Percentiles rank a stretch among this genome's conserved stretches.
Evolutionary conservation across 2,329 filamentous ascomycete genomes (phyloP).

Genomic region (Colletotrichum phormii): DNA sequence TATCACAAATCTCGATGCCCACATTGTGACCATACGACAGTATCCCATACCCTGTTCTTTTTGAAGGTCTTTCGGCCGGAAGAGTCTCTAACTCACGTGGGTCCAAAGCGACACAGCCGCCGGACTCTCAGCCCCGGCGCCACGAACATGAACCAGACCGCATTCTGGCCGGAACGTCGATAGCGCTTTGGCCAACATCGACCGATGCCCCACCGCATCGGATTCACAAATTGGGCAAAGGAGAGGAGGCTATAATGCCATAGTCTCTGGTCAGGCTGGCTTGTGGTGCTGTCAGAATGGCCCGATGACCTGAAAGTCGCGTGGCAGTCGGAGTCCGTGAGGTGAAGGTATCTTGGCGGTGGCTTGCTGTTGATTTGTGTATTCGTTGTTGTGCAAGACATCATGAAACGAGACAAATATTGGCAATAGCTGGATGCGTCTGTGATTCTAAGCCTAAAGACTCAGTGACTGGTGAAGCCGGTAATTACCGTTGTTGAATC

Average conservation of each 20-base stretch:
- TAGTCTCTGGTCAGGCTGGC: slow-evolving; percentile 2
- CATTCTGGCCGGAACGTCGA: not conserved
- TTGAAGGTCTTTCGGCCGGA: not conserved
- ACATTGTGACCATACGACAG: too few relatives aligned
- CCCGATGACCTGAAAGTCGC: not conserved
- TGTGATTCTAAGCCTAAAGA: not conserved
- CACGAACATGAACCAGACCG: not conserved
- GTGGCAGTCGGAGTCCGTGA: not conserved
- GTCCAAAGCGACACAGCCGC: not conserved
- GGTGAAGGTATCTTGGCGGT: not conserved
- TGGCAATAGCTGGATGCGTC: not conserved
- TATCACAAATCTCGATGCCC: too few relatives aligned
- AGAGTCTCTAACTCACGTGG: not conserved
- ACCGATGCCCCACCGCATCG: not conserved
- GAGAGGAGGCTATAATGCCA: not conserved
- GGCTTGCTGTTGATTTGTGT: not conserved
- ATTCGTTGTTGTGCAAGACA: not conserved
- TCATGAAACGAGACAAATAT: not conserved
- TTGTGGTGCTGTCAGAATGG: not conserved
- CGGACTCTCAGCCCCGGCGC: slow-evolving; percentile 1
- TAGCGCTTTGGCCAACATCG: not conserved
- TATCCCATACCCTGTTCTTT: too few relatives aligned
- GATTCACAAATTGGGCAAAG: not conserved
- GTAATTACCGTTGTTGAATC: not conserved
- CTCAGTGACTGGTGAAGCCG: not conserved